Base-by-base conservation (phyloP, 1,284 basidiomycete genomes). In the Prillingera fragicola region DNA sequence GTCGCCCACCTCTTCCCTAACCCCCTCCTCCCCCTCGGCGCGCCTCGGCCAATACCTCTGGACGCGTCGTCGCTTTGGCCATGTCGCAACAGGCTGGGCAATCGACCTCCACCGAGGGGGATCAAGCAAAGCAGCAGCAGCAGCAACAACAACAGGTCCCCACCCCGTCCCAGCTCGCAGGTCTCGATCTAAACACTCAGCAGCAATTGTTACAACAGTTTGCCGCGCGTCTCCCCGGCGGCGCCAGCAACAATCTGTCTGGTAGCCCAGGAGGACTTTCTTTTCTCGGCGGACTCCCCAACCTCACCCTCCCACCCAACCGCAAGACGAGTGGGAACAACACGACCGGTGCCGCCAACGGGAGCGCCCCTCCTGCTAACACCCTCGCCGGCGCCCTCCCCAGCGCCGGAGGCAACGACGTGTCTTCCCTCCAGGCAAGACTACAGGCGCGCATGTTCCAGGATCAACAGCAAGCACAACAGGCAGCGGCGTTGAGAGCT, bases 381-480 rank as follows among this genome's bases (percentile, higher is more conserved):
- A 27, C n/a, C 33, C 31, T 21, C 41, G 33, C 28, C 33, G 15
- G 33, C 38, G 15, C 39, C 40, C 6, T 19, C 40, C 6, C 33
- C 41, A 8, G 17, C 34, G 9, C 17, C 23, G 10, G 28, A 28
- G 21, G 34, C 41, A 4, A 36, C 38, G 47, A 53, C 33, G 40
- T 50, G 8, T 33, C 44, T 1, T 19, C 48, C 5, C 45, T 54
- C 18, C 52, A 54, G 19, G 43, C 52, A 4, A 47, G 50, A 25
- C 41, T 54, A 12, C 52, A 54, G 27, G 44, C 47, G n/a, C 47
- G 52, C 12, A 46, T 53, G 39, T 8, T 54, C 22, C 43, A 45
- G 32, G 39, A 33, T 3, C 41, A 42, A 25, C 59, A 61, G 31
- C 59, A 59, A 35, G 50, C 50, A 3, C 36, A 52, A 13, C 52